phyloP scores from a whole-genome alignment of 1,139 yeast genomes.

The Geotrichum bryndzae region DNA sequence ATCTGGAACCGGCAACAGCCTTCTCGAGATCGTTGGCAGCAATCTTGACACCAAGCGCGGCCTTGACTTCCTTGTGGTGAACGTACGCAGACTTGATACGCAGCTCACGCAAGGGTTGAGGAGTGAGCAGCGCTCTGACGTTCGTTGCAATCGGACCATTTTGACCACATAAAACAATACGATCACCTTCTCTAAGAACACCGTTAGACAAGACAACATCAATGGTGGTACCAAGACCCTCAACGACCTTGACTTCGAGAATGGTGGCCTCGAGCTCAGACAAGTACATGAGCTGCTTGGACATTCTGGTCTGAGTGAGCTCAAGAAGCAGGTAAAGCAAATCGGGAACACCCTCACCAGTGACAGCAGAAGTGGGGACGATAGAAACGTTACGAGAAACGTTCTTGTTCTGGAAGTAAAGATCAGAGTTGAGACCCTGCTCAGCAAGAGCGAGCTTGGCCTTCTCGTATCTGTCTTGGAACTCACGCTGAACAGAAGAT shows the following conservation, averaged over 20 bases:
- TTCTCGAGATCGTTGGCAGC: constrained; percentile 96
- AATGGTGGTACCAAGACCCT: constrained; percentile 97
- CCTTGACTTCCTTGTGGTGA: constrained; percentile 95
- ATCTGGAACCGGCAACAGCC: constrained; percentile 98
- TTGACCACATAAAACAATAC: constrained; percentile 93
- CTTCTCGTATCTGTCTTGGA: constrained; percentile 77
- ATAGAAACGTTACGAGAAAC: constrained; percentile 89
- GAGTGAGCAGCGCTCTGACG: constrained; percentile 91
- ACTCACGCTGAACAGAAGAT: constrained; percentile 83
- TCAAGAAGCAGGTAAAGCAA: constrained; percentile 91
- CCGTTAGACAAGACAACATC: constrained; percentile 97
- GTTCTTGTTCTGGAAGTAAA: constrained; percentile 91
- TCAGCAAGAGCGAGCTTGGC: constrained; percentile 91
- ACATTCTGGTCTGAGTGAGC: constrained; percentile 97
- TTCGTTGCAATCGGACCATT: constrained; percentile 98
- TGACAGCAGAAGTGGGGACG: constrained; percentile 97
- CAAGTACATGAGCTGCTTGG: constrained; percentile 94
- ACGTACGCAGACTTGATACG: constrained; percentile 92
- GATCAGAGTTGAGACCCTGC: constrained; percentile 96
- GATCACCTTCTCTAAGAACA: constrained; percentile 87
- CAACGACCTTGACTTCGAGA: constrained; percentile 96
- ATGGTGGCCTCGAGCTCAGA: constrained; percentile 92
- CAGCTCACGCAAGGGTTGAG: constrained; percentile 94
- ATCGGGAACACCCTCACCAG: constrained; percentile 99
- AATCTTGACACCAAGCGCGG: constrained; percentile 97